These are phyloP conservation scores for Chenopodium formosanum DNA, from an alignment of 148 eudicot genomes.

Conservation along the genomic window DNA sequence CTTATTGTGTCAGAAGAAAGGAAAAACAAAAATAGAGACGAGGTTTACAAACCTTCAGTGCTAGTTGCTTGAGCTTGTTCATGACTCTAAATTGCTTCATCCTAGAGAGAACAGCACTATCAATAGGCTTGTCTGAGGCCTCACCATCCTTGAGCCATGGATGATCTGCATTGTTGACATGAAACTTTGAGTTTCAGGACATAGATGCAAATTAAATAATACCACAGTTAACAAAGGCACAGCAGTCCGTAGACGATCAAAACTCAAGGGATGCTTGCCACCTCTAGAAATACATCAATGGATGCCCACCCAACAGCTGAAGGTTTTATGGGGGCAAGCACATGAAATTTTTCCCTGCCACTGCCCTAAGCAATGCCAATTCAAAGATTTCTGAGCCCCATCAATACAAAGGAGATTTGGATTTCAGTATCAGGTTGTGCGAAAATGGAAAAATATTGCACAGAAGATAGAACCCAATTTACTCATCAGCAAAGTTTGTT, in stretches of 20 bases:
- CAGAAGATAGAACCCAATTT: neutral
- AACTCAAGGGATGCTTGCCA: neutral
- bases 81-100: slow-evolving; percentile 96
- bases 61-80: slow-evolving; percentile 97
- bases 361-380: neutral
- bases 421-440: neutral
- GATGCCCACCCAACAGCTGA: neutral
- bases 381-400: neutral
- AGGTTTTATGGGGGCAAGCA: neutral
- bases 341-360: neutral
- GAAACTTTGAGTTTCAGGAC: slow-evolving; percentile 1
- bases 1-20: neutral
- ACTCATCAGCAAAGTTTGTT: neutral
- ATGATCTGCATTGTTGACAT: slow-evolving; percentile 49
- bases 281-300: neutral
- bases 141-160: slow-evolving; percentile 94
- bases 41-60: slow-evolving; percentile 58
- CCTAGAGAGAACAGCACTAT: slow-evolving; percentile 89
- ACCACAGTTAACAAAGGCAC: neutral
- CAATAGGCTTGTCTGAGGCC: slow-evolving; percentile 92
- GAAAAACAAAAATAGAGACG: neutral
- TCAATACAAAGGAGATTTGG: neutral
- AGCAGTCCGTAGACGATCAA: neutral
- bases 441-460: neutral
- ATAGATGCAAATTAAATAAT: neutral